A percentile compares a stretch with the other conserved stretches of the same genome.
Conservation (phyloP, 345 rosid genomes). For the Gossypium thurberi region DNA sequence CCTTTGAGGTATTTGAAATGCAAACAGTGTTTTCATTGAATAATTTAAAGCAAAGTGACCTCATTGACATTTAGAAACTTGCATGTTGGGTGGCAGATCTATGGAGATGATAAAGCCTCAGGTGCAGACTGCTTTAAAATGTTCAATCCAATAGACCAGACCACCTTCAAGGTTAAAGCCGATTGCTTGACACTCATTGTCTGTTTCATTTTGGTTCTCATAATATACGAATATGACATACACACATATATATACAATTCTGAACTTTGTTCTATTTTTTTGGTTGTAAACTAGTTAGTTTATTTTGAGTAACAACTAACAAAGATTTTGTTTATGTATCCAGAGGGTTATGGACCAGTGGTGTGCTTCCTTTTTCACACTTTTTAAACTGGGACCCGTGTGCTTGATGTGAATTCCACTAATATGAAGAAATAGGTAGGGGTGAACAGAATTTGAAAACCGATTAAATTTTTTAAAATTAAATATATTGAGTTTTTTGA, state of each 20-base stretch:
- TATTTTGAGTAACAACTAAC: neutral
- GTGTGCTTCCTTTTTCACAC: conserved; percentile 75
- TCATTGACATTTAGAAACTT: neutral
- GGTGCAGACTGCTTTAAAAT: conserved; percentile 84
- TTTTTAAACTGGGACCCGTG: conserved; percentile 58
- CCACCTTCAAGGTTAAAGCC: conserved; percentile 58
- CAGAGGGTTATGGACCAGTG: conserved; percentile 89
- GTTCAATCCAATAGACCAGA: conserved; percentile 79
- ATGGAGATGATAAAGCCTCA: conserved; percentile 61
- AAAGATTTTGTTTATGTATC: conserved; percentile 11
- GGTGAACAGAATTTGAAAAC: neutral
- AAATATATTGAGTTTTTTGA: neutral
- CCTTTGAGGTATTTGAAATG: conserved; percentile 79
- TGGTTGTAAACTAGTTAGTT: neutral
- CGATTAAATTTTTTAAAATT: neutral
- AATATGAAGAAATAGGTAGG: conserved; percentile 45
- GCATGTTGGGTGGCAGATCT: conserved; percentile 48
- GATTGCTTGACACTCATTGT: neutral
- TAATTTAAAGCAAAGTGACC: conserved; percentile 1
- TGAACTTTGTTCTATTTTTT: neutral
- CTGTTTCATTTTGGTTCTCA: neutral
- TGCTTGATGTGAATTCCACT: conserved; percentile 35
- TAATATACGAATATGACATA: neutral
- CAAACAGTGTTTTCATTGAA: conserved; percentile 4
- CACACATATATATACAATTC: neutral